Evolutionary conservation across 176 grass and related monocot genomes (phyloP).

Genomic region (Coix lacrymajobi): DNA sequence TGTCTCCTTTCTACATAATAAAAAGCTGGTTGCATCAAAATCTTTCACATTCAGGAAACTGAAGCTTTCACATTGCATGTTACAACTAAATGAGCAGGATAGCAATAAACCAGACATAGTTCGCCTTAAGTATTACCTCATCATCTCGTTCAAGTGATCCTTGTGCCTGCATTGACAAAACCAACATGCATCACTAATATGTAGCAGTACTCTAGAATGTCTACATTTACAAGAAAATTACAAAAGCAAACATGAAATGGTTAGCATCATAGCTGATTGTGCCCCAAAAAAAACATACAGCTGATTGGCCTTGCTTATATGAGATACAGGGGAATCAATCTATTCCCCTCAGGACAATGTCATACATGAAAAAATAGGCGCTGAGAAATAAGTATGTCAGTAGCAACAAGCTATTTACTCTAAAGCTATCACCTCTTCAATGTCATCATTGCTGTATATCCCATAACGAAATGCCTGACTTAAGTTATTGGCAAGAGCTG

Average conservation of each 20-base stretch:
- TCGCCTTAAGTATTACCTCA: slow-evolving; percentile 56
- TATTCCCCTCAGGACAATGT: slow-evolving; percentile 27
- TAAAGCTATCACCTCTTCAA: slow-evolving; percentile 57
- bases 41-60: not conserved
- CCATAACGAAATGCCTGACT: slow-evolving; percentile 95
- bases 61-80: not conserved
- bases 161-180: slow-evolving; percentile 74
- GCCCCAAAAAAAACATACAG: not conserved
- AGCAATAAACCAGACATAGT: slow-evolving; percentile 7
- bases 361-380: not conserved
- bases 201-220: not conserved
- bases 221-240: not conserved
- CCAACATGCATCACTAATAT: slow-evolving; percentile 13
- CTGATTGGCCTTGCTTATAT: not conserved
- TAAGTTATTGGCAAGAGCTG: slow-evolving; percentile 88
- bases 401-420: not conserved
- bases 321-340: not conserved
- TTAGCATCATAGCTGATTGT: not conserved
- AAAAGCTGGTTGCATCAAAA: not conserved
- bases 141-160: slow-evolving; percentile 91
- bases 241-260: slow-evolving; percentile 9
- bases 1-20: not conserved
- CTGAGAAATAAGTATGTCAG: not conserved
- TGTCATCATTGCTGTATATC: slow-evolving; percentile 83
- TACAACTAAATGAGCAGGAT: slow-evolving; percentile 14